Conservation (phyloP, 78 protist species). For the Polysphondylium violaceum region DNA sequence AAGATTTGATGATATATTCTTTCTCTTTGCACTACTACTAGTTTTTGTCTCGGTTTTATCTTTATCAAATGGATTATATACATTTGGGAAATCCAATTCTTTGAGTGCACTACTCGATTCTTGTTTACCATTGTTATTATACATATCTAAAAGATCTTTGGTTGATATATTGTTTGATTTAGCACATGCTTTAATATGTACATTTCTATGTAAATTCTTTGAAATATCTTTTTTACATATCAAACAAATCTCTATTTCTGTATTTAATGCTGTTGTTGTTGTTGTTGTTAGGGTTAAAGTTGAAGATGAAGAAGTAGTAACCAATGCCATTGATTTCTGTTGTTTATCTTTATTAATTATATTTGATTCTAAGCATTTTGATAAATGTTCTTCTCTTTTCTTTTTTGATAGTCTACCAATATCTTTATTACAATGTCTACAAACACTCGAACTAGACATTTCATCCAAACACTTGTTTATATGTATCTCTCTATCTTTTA, state of each 20-base stretch:
- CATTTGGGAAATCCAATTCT: too few relatives aligned
- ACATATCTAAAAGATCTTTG: not conserved
- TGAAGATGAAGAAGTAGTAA: too few relatives aligned
- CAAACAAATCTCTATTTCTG: constrained; percentile 19
- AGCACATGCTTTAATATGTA: constrained; percentile 36
- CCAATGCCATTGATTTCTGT: too few relatives aligned
- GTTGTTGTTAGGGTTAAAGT: too few relatives aligned
- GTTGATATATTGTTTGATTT: constrained; percentile 17
- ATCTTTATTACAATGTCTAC: constrained; percentile 13
- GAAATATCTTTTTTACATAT: constrained; percentile 21
- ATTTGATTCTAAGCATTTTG: not conserved
- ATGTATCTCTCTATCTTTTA: constrained; percentile 26
- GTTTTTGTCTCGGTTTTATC: not conserved
- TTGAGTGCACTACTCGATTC: not conserved
- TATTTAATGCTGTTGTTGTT: too few relatives aligned
- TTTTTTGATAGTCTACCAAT: constrained; percentile 7
- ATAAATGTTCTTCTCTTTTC: constrained; percentile 18
- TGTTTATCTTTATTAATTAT: too few relatives aligned
- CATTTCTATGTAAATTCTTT: not conserved
- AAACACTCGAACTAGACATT: not conserved
- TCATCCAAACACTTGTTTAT: constrained; percentile 2
- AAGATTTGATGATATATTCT: too few relatives aligned
- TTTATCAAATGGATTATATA: not conserved
- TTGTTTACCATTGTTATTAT: not conserved
- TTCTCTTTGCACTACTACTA: not conserved